Base-by-base conservation (phyloP, 805 yeast genomes). In the Hanseniaspora valbyensis region DNA sequence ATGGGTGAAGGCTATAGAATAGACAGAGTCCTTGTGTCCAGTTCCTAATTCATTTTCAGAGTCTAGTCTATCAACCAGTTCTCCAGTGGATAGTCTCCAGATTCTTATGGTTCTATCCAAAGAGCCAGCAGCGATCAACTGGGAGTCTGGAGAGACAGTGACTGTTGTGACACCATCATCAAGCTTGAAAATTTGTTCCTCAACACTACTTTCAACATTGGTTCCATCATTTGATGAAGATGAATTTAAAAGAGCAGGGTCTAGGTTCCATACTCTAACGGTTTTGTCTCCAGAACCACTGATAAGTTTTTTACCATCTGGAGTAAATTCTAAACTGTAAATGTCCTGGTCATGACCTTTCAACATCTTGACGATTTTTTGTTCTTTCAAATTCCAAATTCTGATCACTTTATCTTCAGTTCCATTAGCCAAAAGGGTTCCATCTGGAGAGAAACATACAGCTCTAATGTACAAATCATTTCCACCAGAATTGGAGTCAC, bases 81-180 rank as follows among this genome's bases (percentile, higher is more conserved):
- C 83, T 2, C 96, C 96, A 24, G 94, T 83, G 42, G 84, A 77
- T 9, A 95, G 83, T 69, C 90, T 96, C 96, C 97, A 90, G 43
- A 92, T 95, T 55, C 97, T 77, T 48, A 92, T 96, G 29, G 95
- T 83, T 68, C 94, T 77, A 70, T 90, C 98, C 57, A 90, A 76
- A 32, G 95, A 84, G 45, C 98, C 98, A 16, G 96, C 97, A 36
- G 96, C 97, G 59, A 92, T 87, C 59, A 80, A 77, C 58, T 81
- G 78, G 36, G 96, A 96, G 66, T 90, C 95, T 44, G 96, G 96
- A 8, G 95, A 85, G 38, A 90, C 90, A 19, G 96, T 95, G 42
- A 90, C 96, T 0, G 98, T 90, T 51, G 98, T 90, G 49, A 90
- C 97, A 58, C 98, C 98, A 65, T 90, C 97, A 68, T 90, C 96